These are phyloP conservation scores for Termitomyces bulborhizus DNA, from an alignment of 768 basidiomycete species.

Conservation along the genomic window DNA sequence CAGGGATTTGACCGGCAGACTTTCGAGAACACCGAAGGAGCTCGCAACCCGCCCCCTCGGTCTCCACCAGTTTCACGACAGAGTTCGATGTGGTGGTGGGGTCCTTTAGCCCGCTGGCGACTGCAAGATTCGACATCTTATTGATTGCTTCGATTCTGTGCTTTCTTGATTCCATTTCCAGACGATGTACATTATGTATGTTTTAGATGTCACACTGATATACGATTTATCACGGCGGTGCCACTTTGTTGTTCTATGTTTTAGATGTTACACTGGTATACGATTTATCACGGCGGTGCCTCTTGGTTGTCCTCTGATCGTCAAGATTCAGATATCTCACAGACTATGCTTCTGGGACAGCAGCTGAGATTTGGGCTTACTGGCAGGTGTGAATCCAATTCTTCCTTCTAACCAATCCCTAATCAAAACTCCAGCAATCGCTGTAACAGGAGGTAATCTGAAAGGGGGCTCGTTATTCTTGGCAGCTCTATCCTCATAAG, in stretches of 20 bases:
- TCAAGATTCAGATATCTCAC: background rate
- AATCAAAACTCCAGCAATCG: constrained; percentile 84
- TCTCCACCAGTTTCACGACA: constrained; percentile 13
- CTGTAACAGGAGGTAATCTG: constrained; percentile 68
- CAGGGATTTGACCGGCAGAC: constrained; percentile 1
- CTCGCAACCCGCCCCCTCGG: constrained; percentile 4
- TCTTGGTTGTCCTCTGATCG: background rate
- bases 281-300: background rate
- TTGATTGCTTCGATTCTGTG: constrained; percentile 16
- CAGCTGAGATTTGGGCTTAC: constrained; percentile 5
- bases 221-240: background rate
- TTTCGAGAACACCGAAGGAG: background rate
- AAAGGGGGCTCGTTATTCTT: constrained; percentile 46
- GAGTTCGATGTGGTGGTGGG: constrained; percentile 74
- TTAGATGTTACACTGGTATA: background rate
- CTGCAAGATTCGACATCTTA: constrained; percentile 75
- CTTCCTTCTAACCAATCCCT: constrained; percentile 71
- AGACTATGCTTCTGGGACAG: constrained; percentile 4
- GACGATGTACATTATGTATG: constrained; percentile 13
- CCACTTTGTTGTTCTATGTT: background rate
- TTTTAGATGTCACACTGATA: background rate
- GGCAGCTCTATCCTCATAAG: constrained; percentile 15
- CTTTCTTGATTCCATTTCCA: constrained; percentile 3
- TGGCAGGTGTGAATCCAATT: constrained; percentile 27
- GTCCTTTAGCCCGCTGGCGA: constrained; percentile 68